Evolutionary conservation across 2,329 filamentous ascomycete genomes (phyloP).

Genomic region (Fusarium sp.): DNA sequence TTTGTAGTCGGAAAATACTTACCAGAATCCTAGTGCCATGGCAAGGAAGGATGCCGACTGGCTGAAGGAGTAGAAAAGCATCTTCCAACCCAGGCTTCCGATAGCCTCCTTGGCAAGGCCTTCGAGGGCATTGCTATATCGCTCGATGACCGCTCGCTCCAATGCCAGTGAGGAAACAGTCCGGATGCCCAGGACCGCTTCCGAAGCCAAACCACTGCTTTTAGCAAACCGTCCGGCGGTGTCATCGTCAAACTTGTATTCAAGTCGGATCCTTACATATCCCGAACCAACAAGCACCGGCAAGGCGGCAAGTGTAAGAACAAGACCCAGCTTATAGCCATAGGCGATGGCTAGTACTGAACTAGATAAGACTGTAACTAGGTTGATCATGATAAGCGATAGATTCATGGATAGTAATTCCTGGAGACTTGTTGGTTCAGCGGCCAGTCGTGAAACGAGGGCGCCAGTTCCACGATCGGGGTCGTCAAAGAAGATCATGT

Average conservation of each 20-base stretch:
- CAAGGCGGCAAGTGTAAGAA: conserved; percentile 58
- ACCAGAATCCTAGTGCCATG: conserved; percentile 56
- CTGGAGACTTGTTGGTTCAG: conserved; percentile 59
- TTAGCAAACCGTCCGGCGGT: conserved; percentile 57
- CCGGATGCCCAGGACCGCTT: conserved; percentile 61
- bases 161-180: conserved; percentile 62
- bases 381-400: conserved; percentile 58
- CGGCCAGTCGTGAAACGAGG: conserved; percentile 52
- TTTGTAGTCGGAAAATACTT: background rate
- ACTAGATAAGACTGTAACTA: conserved; percentile 59
- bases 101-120: conserved; percentile 48
- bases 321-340: conserved; percentile 63
- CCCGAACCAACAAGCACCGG: conserved; percentile 58
- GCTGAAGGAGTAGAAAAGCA: conserved; percentile 55
- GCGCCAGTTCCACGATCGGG: conserved; percentile 53
- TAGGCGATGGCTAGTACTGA: conserved; percentile 58
- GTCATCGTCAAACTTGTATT: conserved; percentile 58
- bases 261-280: conserved; percentile 61
- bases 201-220: conserved; percentile 61
- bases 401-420: conserved; percentile 63
- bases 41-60: conserved; percentile 54
- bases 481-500: conserved; percentile 61
- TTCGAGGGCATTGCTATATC: conserved; percentile 49
- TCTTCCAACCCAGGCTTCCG: conserved; percentile 50
- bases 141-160: conserved; percentile 55